Base-by-base conservation (phyloP, 2,329 filamentous ascomycete genomes). In the Botrytis elliptica region DNA sequence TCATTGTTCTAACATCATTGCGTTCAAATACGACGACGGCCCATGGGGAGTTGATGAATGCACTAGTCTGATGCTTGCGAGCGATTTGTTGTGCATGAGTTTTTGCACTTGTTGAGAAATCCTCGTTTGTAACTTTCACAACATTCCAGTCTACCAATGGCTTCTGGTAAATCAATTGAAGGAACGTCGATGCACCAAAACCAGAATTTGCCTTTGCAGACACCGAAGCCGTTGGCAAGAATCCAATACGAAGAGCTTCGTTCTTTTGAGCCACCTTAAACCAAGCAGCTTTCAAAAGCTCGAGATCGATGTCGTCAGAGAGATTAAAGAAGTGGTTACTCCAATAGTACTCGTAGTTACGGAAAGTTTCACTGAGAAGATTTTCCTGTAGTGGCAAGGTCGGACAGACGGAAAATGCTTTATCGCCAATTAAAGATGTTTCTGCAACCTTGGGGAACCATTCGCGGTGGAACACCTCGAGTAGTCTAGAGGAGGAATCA, bases 211-310 rank as follows among this genome's bases (percentile, higher is more conserved):
- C 52, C 20, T n/a, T n/a, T 42, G 14, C n/a, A 22, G 40, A 44
- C 1, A 67, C 46, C 22, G 52, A 68, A 25, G 65, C 57, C 33
- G 66, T 55, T 29, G 74, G 70, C 16, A 80, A 70, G 74, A 83
- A 73, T 59, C 81, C 72, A 66, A 80, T 79, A 55, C 83, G 79
- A 71, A 84, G 73, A 29, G 82, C 82, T 16, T 77, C 75, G 9
- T 73, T 79, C 16, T 71, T 73, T 12, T 73, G 71, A 16, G 79
- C 75, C 1, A 78, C 75, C 0, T 68, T 49, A 49, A 79, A 77
- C 79, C 79, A 82, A 8, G 81, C 78, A 7, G 67, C 49, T 22
- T 78, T 75, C 59, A 80, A 77, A 5, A 60, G 57, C 12, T 75
- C 55, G 10, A 78, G 57, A 38, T 75, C 70, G 12, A 80, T 46